These are phyloP conservation scores for Sporisorium reilianum DNA, from an alignment of 1,284 basidiomycete genomes.

Conservation along the genomic window DNA sequence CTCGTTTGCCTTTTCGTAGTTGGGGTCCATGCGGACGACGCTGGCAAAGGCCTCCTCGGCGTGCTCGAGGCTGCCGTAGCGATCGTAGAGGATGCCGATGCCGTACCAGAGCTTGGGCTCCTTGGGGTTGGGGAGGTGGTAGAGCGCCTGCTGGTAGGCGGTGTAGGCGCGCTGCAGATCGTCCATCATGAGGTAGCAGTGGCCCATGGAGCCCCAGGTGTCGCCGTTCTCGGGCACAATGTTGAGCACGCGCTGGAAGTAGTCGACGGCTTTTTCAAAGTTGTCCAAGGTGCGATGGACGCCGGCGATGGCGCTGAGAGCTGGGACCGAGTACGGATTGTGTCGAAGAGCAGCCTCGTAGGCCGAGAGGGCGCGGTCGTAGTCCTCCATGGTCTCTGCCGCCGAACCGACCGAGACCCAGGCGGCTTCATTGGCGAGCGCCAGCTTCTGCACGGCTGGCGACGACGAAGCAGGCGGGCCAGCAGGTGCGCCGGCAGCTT, in stretches of 20 bases:
- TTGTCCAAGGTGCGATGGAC: constrained; percentile 66
- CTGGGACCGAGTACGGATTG: constrained; percentile 66
- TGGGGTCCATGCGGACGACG: constrained; percentile 95
- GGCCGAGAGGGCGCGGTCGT: constrained; percentile 62
- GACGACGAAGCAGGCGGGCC: constrained; percentile 30
- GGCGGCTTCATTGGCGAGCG: constrained; percentile 62
- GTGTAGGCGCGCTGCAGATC: constrained; percentile 98
- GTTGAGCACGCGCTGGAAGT: constrained; percentile 88
- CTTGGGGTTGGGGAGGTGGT: constrained; percentile 94
- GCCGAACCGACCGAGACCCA: constrained; percentile 65
- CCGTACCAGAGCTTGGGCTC: constrained; percentile 99
- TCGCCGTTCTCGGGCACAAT: constrained; percentile 72
- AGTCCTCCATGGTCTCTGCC: constrained; percentile 68
- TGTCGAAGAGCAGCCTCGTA: constrained; percentile 66
- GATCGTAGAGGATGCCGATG: constrained; percentile 97
- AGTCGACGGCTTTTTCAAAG: constrained; percentile 83
- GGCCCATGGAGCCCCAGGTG: constrained; percentile 74
- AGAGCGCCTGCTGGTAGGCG: constrained; percentile 97
- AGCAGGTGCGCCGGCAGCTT: constrained; percentile 25
- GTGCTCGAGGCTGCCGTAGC: constrained; percentile 97
- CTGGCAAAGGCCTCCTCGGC: constrained; percentile 98
- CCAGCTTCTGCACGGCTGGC: constrained; percentile 57
- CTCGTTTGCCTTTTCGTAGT: constrained; percentile 99
- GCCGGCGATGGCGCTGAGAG: constrained; percentile 66
- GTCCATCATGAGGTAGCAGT: constrained; percentile 99